Base-by-base conservation (phyloP, 768 basidiomycete species). In the Tylopilus balloui region DNA sequence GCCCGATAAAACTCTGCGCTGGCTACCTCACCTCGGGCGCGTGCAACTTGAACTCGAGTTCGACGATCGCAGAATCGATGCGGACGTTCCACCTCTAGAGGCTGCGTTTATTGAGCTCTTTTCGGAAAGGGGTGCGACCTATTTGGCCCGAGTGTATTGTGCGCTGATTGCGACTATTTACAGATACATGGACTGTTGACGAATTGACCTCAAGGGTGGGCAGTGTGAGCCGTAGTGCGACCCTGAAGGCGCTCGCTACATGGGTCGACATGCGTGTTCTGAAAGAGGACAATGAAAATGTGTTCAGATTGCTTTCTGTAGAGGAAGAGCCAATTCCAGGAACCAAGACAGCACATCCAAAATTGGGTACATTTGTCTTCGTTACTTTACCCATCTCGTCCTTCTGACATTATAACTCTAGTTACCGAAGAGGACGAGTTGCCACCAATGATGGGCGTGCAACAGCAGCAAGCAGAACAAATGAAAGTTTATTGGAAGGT, bases 401-500 rank as follows among this genome's bases (percentile, higher is more conserved):
- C 19, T 45, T 27, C 34, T 51, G 28, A 47, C 20, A 25, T 12
- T 35, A 21, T 1, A 34, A 15, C 21, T 40, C 19, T 45, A 57
- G 64, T 66, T 28, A 66, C 69, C 3, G 62, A 68, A 3, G 78
- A 81, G 29, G 78, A 76, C 19, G 74, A 73, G 23, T 58, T 73
- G 12, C 71, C 78, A 1, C 71, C 82, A 0, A 66, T 83, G 11
- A 65, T 79, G 28, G 77, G 75, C 19, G 70, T 76, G 11, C 83
- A 89, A 52, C 87, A 89, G 38, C 84, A 86, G 37, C 83, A 90
- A 61, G 82, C 83, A 0, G 87, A 90, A 58, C 87, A 92, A 69
- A 90, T 94, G 85, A 79, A 75, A 52, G 77, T 92, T 1, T 89
- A 84, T 64, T 94, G 91, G 91, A 91, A 88, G 81, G 90, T 84